A percentile compares a stretch with the other conserved stretches of the same genome.
Evolutionary conservation across 495 filamentous ascomycete genomes (phyloP).

Genomic region (Penicillium simplicissimum): DNA sequence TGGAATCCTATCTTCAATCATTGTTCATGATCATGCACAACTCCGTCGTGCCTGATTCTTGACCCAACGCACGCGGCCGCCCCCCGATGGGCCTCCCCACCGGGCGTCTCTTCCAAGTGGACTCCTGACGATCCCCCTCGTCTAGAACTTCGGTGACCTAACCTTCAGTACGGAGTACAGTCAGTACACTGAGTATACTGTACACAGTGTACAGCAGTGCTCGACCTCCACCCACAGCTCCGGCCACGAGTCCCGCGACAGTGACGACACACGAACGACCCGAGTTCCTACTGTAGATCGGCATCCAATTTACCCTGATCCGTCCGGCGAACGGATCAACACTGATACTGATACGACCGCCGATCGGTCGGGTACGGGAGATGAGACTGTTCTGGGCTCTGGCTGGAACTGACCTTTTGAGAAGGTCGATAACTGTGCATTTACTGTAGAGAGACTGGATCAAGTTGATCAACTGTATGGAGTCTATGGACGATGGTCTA

Average conservation of each 20-base stretch:
- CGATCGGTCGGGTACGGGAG: background rate
- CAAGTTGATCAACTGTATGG: too few species aligned
- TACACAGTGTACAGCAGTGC: too few species aligned
- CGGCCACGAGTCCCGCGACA: background rate
- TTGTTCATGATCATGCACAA: background rate
- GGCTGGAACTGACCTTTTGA: slow-evolving; percentile 9
- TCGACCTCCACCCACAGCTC: background rate
- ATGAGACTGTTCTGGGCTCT: background rate
- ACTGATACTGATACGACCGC: background rate
- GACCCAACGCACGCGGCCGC: background rate
- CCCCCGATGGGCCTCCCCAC: background rate
- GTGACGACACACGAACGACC: background rate
- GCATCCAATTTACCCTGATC: background rate
- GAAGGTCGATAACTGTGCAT: slow-evolving; percentile 9
- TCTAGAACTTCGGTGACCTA: slow-evolving; percentile 12
- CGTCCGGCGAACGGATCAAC: too few species aligned
- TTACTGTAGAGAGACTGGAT: too few species aligned
- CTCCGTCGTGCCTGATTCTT: background rate
- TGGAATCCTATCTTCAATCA: background rate
- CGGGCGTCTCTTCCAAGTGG: slow-evolving; percentile 3
- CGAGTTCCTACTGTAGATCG: background rate
- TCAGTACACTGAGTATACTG: too few species aligned
- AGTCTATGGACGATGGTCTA: too few species aligned
- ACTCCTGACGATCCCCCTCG: slow-evolving; percentile 24
- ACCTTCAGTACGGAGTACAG: too few species aligned